Evolutionary conservation across 345 rosid genomes (phyloP), one percentile per base, ranked within the genome.

Genomic region (Pugionium dolabratum): DNA sequence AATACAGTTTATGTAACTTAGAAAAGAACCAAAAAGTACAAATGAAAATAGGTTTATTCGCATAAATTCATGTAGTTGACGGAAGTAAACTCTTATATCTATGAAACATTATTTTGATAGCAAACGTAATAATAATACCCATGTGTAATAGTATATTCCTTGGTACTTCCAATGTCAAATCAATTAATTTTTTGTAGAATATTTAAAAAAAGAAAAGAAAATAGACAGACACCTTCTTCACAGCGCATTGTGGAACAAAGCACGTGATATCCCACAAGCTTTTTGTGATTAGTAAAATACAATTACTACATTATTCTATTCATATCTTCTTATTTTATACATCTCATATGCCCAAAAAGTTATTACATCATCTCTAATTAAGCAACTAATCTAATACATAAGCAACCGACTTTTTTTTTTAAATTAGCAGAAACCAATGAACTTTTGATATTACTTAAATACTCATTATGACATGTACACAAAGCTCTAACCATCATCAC

Each of bases 251-350:
- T 40, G 62, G 73, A 74, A 67, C 73, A 74, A 74, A 67, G 73
- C 78, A 74, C 73, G 78, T 74, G 78, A 74, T 54, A 40, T 74
- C 69, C 73, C 69, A 67, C 64, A 67, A 67, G 64, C 73, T 74
- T 74, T 72, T 67, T 74, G 46, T 74, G 73, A 62, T 67, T 45
- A 47, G 78, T 54, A 18, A 18, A 18, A 18, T 18, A 18, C 18
- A 18, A 18, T 18, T 18, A 18, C 18, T 18, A 18, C 18, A 18
- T 18, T 18, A 18, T 18, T 18, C 18, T 18, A 18, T 18, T 18
- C 0, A 18, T 18, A 18, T 18, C 18, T 18, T 18, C 18, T 18
- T 18, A 18, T 18, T 18, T 18, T 18, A 18, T 18, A 18, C 18
- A 18, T 18, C 18, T 18, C 53, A 64, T 59, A 56, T 56, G 59